Conservation (phyloP, 2,329 filamentous ascomycete species). For the Paraphaeosphaeria minitans region DNA sequence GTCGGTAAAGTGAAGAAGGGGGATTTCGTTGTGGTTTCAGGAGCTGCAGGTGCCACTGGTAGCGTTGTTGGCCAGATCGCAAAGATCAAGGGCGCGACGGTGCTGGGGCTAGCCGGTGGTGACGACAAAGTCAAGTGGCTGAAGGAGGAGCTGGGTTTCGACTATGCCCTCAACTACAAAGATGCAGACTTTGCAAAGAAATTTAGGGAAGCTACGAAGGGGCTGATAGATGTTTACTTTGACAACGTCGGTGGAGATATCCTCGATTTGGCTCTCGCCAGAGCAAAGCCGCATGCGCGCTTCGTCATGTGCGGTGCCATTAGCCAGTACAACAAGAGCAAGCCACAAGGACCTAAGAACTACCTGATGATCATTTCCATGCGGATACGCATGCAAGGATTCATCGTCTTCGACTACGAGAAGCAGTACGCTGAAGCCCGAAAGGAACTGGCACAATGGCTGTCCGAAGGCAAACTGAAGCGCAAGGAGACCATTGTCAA, state of each 20-base stretch:
- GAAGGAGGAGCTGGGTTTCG: constrained; percentile 58
- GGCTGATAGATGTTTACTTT: constrained; percentile 58
- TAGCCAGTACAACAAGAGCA: constrained; percentile 50
- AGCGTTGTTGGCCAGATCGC: constrained; percentile 79
- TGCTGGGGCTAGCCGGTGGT: constrained; percentile 59
- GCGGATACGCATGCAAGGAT: constrained; percentile 56
- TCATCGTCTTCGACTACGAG: constrained; percentile 73
- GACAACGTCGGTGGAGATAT: constrained; percentile 59
- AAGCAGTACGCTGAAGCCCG: constrained; percentile 63
- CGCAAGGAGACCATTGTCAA: constrained; percentile 71
- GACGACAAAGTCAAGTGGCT: constrained; percentile 62
- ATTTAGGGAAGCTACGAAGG: constrained; percentile 54
- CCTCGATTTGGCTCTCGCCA: constrained; percentile 52
- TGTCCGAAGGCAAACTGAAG: constrained; percentile 73
- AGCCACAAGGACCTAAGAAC: constrained; percentile 60
- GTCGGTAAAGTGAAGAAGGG: constrained; percentile 71
- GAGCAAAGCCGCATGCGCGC: constrained; percentile 49
- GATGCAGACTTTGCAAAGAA: constrained; percentile 55
- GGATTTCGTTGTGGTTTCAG: constrained; percentile 77
- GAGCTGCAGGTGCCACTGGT: constrained; percentile 78
- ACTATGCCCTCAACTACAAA: constrained; percentile 63
- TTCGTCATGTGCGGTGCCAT: constrained; percentile 55
- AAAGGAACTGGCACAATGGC: constrained; percentile 68
- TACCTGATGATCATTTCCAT: constrained; percentile 53
- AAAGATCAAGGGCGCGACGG: constrained; percentile 66